These are phyloP conservation scores for Hygrophila difformis DNA, from an alignment of 257 asterid genomes.

Conservation along the genomic window DNA sequence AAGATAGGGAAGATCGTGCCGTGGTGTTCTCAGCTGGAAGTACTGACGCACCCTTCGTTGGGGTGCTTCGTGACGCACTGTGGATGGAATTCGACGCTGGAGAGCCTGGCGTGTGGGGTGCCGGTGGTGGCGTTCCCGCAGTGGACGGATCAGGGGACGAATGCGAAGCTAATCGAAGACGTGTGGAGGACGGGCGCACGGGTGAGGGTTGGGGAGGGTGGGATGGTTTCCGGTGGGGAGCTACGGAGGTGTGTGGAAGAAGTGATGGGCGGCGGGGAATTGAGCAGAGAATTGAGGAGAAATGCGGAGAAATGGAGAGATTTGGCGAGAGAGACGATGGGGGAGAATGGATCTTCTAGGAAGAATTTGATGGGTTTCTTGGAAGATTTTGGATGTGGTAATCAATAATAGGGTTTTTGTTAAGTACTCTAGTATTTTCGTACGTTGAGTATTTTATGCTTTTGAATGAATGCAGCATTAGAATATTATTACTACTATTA, in stretches of 20 bases:
- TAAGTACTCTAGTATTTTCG: no score
- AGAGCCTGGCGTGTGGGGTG: constrained; percentile 33
- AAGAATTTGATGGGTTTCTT: no score
- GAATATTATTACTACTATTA: no score
- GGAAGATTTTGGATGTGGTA: no score
- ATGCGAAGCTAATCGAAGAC: constrained; percentile 46
- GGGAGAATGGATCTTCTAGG: no score
- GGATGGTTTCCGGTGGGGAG: constrained; percentile 38
- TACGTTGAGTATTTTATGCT: no score
- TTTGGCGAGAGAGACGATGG: constrained; percentile 33
- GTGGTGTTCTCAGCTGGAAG: constrained; percentile 61
- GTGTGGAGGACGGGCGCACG: constrained; percentile 45
- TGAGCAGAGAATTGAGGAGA: constrained; percentile 23
- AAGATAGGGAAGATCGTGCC: constrained; percentile 34
- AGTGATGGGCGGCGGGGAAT: constrained; percentile 32
- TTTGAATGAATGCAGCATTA: no score
- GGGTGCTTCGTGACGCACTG: constrained; percentile 57
- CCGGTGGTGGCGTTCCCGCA: constrained; percentile 41
- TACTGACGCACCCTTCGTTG: constrained; percentile 34
- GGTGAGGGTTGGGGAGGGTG: constrained; percentile 18
- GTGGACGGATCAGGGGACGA: constrained; percentile 45
- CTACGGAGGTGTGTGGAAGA: constrained; percentile 37
- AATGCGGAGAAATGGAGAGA: constrained; percentile 26
- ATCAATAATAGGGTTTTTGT: no score
- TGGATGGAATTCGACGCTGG: constrained; percentile 63